phyloP scores from a whole-genome alignment of 768 basidiomycete species.

The Leccinum variicolor region DNA sequence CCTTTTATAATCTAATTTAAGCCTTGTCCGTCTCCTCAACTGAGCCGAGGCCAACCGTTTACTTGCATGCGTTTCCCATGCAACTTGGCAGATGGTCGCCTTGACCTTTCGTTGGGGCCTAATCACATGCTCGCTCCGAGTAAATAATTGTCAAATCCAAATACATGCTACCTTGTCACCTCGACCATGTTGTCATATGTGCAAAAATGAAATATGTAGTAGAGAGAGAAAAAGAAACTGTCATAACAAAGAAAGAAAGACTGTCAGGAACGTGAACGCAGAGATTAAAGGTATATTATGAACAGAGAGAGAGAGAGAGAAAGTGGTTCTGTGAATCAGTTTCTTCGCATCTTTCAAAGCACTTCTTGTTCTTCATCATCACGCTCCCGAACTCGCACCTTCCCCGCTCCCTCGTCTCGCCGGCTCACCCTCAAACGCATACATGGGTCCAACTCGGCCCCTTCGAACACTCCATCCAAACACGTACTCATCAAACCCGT shows the following conservation, averaged over 20 bases:
- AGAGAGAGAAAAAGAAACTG: background rate
- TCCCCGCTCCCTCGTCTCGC: slow-evolving; percentile 5
- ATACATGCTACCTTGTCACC: slow-evolving; percentile 8
- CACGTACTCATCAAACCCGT: slow-evolving; percentile 12
- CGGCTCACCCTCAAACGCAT: slow-evolving; percentile 4
- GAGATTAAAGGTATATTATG: slow-evolving; percentile 1
- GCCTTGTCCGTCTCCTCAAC: no score
- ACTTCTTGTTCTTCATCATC: background rate
- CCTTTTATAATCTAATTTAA: no score
- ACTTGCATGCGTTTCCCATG: no score
- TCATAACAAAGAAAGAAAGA: background rate
- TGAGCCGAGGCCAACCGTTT: no score
- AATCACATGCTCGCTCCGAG: background rate
- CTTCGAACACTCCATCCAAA: slow-evolving; percentile 12
- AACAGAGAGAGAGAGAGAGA: background rate
- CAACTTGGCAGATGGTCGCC: no score
- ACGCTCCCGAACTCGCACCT: slow-evolving; percentile 6
- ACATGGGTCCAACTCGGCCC: background rate
- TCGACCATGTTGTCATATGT: slow-evolving; percentile 7
- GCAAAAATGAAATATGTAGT: slow-evolving; percentile 1
- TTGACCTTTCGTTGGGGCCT: no score
- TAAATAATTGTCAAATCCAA: slow-evolving; percentile 19
- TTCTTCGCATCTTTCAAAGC: background rate
- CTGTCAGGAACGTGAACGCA: background rate
- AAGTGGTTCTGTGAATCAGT: background rate